Conservation (phyloP, 495 filamentous ascomycete genomes). For the Aspergillus sclerotiicarbonarius region DNA sequence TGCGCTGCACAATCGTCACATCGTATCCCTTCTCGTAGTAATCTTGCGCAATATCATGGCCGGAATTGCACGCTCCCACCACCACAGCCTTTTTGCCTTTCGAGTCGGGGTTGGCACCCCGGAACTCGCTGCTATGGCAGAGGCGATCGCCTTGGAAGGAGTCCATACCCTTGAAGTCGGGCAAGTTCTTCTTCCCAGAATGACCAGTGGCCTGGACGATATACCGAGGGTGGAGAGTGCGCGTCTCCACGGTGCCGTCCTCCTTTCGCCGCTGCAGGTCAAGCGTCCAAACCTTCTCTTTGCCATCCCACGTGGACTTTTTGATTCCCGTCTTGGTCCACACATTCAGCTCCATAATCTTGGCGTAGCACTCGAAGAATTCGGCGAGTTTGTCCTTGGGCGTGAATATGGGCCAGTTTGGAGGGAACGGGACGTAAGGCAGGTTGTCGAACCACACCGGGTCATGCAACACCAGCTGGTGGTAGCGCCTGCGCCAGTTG, state of each 20-base stretch:
- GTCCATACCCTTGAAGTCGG: conserved; percentile 59
- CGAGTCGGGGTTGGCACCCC: conserved; percentile 49
- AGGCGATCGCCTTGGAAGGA: conserved; percentile 52
- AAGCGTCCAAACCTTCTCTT: conserved; percentile 58
- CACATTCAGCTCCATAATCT: conserved; percentile 71
- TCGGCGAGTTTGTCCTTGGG: conserved; percentile 81
- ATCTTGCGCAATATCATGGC: conserved; percentile 80
- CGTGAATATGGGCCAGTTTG: conserved; percentile 65
- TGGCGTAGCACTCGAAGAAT: conserved; percentile 74
- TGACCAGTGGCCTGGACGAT: conserved; percentile 72
- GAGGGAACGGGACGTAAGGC: conserved; percentile 69
- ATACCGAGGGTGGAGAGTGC: conserved; percentile 63
- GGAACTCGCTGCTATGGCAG: conserved; percentile 71
- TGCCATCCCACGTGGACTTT: conserved; percentile 52
- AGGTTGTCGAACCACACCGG: conserved; percentile 76
- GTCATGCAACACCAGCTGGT: conserved; percentile 67
- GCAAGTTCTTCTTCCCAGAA: conserved; percentile 66
- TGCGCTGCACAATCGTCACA: conserved; percentile 83
- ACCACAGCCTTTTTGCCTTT: conserved; percentile 68
- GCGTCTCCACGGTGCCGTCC: conserved; percentile 50
- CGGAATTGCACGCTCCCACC: conserved; percentile 78
- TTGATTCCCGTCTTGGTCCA: conserved; percentile 61
- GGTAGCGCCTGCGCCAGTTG: conserved; percentile 71
- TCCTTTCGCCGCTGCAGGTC: conserved; percentile 48
- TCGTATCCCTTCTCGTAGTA: conserved; percentile 76